Conservation (phyloP, 345 rosid genomes). For the Salix suchowensis region DNA sequence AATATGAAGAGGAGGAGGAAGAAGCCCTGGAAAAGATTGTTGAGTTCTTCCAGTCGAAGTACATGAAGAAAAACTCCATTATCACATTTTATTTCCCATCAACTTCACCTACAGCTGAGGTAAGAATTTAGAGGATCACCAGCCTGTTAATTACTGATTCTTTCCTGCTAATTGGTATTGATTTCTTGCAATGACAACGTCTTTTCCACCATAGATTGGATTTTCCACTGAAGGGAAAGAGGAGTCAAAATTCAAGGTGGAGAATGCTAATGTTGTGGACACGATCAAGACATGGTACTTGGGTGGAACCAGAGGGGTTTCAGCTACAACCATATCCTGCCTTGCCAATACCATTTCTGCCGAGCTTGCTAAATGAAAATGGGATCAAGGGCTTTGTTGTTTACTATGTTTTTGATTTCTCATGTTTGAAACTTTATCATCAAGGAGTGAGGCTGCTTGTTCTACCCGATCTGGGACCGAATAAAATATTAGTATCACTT, state of each 20-base stretch:
- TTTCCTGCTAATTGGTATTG: no score
- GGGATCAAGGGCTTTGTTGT: background rate
- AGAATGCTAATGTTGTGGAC: conserved; percentile 66
- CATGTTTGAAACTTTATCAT: no score
- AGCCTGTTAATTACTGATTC: no score
- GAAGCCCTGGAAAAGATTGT: conserved; percentile 69
- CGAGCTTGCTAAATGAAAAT: conserved; percentile 37
- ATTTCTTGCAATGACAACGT: background rate
- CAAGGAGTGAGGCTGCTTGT: no score
- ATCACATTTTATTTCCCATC: conserved; percentile 71
- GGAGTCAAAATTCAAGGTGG: conserved; percentile 51
- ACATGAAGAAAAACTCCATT: conserved; percentile 62
- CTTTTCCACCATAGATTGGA: conserved; percentile 33
- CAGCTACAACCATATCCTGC: conserved; percentile 60
- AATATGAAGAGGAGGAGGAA: conserved; percentile 93
- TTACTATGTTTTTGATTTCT: background rate
- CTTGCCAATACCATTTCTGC: conserved; percentile 52
- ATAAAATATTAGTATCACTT: no score
- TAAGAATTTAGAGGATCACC: conserved; percentile 1
- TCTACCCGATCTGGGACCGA: no score
- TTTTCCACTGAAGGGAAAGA: conserved; percentile 64
- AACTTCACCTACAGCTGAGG: conserved; percentile 50
- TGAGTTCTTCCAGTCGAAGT: conserved; percentile 81
- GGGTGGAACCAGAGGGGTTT: conserved; percentile 70
- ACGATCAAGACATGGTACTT: conserved; percentile 89